Base-by-base conservation (phyloP, 257 asterid species). In the Penstemon eatonii region DNA sequence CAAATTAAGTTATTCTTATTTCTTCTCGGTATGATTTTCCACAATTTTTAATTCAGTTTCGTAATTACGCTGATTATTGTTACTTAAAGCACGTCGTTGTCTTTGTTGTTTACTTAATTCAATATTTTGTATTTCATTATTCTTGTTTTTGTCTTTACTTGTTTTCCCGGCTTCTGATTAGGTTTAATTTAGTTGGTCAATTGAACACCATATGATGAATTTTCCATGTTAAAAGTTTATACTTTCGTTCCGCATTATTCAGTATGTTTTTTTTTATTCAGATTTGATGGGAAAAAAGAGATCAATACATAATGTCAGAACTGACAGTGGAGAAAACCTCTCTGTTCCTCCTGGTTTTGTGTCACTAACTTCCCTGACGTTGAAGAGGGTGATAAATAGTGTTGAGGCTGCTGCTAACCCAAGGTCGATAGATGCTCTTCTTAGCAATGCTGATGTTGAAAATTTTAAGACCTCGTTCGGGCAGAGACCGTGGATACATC, bases 341-440 rank as follows among this genome's bases (percentile, higher is more conserved):
- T 58, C 86, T 6, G 85, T 81, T 61, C 97, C 96, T 15, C 98
- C 98, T n/a, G 98, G 98, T 65, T 93, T 86, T 71, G 87, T 39
- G 63, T 85, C 89, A 4, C 78, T 80, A 46, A 81, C 88, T 5
- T 69, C 95, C 65, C 79, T 93, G 75, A 77, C 78, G 12, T 75
- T 86, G 70, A 83, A 67, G 82, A 78, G 73, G 75, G 75, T 47
- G 25, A 72, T 41, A 52, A 69, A 68, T 50, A 67, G 52, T 63
- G 70, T 41, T 13, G 80, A 63, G 60, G 67, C 76, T 44, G 12
- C 52, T 56, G 52, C 33, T 63, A 56, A 66, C 56, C 49, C 71
- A 50, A 74, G 62, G 66, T 45, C 75, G 60, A 46, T 60, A 42
- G 71, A 55, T 42, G 60, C 66, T 73, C 79, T 75, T 37, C 58